A percentile compares a stretch with the other conserved stretches of the same genome.
Conservation (phyloP, 1,284 basidiomycete genomes). For the Retiboletus fuscus region DNA sequence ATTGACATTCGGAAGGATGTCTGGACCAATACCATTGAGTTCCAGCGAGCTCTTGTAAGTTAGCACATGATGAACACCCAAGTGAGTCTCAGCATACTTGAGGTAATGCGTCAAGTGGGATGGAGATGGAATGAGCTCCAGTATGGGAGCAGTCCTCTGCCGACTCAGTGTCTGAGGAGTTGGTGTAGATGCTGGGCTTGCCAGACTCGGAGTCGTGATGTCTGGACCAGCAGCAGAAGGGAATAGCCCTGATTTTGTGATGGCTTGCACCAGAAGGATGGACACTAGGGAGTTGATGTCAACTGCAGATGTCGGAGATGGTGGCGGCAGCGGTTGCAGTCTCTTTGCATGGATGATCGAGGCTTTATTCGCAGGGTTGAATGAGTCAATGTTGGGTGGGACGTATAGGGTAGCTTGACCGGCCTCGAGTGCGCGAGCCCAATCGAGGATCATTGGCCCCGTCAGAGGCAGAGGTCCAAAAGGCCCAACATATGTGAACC, state of each 20-base stretch:
- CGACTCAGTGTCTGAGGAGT: background rate
- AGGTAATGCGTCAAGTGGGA: background rate
- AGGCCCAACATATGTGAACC: constrained; percentile 15
- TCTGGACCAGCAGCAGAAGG: background rate
- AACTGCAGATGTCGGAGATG: background rate
- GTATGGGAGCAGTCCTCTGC: background rate
- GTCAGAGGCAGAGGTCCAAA: background rate
- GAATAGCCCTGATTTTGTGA: background rate
- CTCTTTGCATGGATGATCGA: background rate
- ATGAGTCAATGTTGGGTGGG: constrained; percentile 22
- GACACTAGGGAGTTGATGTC: constrained; percentile 17
- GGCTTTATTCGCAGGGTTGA: constrained; percentile 25
- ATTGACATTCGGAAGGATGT: constrained; percentile 25
- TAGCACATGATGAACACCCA: background rate
- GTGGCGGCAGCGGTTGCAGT: background rate
- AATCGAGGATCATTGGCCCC: constrained; percentile 24
- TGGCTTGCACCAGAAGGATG: constrained; percentile 6
- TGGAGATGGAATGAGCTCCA: constrained; percentile 2
- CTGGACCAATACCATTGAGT: constrained; percentile 9
- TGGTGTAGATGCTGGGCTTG: background rate
- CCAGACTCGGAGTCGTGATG: background rate
- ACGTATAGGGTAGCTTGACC: background rate
- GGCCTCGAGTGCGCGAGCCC: background rate
- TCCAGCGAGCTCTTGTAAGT: background rate
- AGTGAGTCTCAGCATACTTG: constrained; percentile 3